Conservation (phyloP, 1,139 yeast genomes). For the Lodderomyces metapsilosis region DNA sequence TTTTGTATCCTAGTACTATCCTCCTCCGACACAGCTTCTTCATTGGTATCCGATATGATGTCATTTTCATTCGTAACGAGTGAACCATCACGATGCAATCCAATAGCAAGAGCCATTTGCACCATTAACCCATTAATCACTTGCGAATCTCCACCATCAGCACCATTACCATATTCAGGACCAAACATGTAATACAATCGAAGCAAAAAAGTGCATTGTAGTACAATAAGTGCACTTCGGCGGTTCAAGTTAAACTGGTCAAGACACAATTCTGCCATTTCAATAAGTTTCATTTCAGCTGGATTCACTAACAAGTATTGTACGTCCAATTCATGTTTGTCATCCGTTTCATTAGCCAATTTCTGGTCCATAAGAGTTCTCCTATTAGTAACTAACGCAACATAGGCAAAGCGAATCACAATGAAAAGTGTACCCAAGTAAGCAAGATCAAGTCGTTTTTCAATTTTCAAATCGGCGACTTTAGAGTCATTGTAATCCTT, state of each 20-base stretch:
- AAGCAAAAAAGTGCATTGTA: slow-evolving; percentile 45
- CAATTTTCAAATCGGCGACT: slow-evolving; percentile 21
- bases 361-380: slow-evolving; percentile 15
- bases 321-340: slow-evolving; percentile 21
- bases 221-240: slow-evolving; percentile 46
- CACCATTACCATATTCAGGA: slow-evolving; percentile 53
- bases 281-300: slow-evolving; percentile 41
- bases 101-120: slow-evolving; percentile 45
- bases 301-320: slow-evolving; percentile 46
- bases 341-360: slow-evolving; percentile 23
- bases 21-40: slow-evolving; percentile 16
- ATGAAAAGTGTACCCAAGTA: slow-evolving; percentile 29
- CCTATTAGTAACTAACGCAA: slow-evolving; percentile 34
- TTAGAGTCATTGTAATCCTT: slow-evolving; percentile 19
- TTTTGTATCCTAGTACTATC: slow-evolving; percentile 24
- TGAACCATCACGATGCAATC: slow-evolving; percentile 43
- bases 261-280: slow-evolving; percentile 54
- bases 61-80: slow-evolving; percentile 13
- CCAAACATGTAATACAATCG: slow-evolving; percentile 41
- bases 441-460: slow-evolving; percentile 34
- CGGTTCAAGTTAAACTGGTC: slow-evolving; percentile 49
- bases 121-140: slow-evolving; percentile 37
- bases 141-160: slow-evolving; percentile 45
- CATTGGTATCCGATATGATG: slow-evolving; percentile 18
- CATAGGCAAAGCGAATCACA: slow-evolving; percentile 29